Conservation (phyloP, 345 rosid genomes). For the Cochlearia excelsa region DNA sequence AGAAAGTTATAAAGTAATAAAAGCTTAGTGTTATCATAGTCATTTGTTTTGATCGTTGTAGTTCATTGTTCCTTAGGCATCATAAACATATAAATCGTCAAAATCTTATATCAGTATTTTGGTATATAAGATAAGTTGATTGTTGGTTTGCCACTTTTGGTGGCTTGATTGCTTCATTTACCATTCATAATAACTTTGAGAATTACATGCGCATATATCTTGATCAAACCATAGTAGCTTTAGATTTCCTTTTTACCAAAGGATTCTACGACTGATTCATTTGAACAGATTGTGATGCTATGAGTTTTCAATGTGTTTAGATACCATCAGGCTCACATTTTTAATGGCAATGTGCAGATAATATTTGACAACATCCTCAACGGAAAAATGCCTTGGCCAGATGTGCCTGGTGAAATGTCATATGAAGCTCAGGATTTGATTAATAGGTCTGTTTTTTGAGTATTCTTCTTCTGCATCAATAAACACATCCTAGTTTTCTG, state of each 20-base stretch:
- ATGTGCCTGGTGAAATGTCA: conserved; percentile 63
- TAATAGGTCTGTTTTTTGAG: conserved; percentile 51
- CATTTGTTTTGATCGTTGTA: neutral
- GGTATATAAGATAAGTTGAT: conserved; percentile 1
- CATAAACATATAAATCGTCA: neutral
- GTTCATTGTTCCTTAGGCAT: conserved; percentile 2
- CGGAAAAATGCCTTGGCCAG: conserved; percentile 77
- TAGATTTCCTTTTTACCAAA: conserved; percentile 2
- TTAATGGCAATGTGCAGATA: conserved; percentile 44
- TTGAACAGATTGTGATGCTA: conserved; percentile 6
- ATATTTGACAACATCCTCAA: conserved; percentile 80
- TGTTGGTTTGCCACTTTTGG: neutral
- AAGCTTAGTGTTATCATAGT: conserved; percentile 20
- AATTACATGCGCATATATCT: conserved; percentile 9
- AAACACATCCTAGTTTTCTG: neutral
- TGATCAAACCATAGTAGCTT: conserved; percentile 11
- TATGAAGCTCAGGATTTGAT: conserved; percentile 77
- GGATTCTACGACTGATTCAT: conserved; percentile 3
- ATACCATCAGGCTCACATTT: conserved; percentile 8
- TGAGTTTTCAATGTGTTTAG: neutral
- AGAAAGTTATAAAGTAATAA: conserved; percentile 8
- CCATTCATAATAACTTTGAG: neutral
- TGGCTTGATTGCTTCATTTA: conserved; percentile 5
- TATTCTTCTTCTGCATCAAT: conserved; percentile 3
- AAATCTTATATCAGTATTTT: neutral